phyloP scores from a whole-genome alignment of 805 yeast species.

The Wickerhamiella siamensis region DNA sequence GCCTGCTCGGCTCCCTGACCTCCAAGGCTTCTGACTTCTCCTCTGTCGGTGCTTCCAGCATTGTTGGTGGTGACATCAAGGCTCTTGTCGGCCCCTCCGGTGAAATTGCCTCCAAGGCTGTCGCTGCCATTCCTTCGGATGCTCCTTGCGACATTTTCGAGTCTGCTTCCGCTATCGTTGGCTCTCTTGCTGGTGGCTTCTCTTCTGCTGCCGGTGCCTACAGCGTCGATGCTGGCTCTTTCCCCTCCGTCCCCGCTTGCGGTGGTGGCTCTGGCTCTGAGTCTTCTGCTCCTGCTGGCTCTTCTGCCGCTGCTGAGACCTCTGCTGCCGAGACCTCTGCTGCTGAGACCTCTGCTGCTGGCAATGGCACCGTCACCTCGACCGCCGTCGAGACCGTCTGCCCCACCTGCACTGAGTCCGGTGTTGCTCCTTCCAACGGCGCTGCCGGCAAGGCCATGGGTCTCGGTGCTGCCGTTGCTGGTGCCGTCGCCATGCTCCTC shows the following conservation, averaged over 20 bases:
- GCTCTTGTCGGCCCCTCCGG: conserved; percentile 13
- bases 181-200: conserved; percentile 7
- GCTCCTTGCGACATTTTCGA: conserved; percentile 7
- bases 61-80: conserved; percentile 16
- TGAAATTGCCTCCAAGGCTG: conserved; percentile 10
- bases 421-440: conserved; percentile 12
- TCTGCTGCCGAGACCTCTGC: conserved; percentile 10
- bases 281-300: conserved; percentile 7
- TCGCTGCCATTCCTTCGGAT: conserved; percentile 10
- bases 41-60: conserved; percentile 15
- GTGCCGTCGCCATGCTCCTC: conserved; percentile 5
- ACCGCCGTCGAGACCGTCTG: conserved; percentile 7
- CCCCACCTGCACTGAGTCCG: conserved; percentile 3
- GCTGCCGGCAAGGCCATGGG: conserved; percentile 14
- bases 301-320: conserved; percentile 10
- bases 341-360: conserved; percentile 5
- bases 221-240: conserved; percentile 9
- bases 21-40: conserved; percentile 16
- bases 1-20: conserved; percentile 13
- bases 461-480: conserved; percentile 17
- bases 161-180: conserved; percentile 7
- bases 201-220: conserved; percentile 11
- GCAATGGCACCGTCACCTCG: conserved; percentile 6
- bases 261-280: conserved; percentile 6
- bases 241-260: conserved; percentile 9